A percentile compares a stretch with the other conserved stretches of the same genome.
These are phyloP conservation scores for Tuber brumale DNA, from an alignment of 495 filamentous ascomycete genomes.

Conservation along the genomic window DNA sequence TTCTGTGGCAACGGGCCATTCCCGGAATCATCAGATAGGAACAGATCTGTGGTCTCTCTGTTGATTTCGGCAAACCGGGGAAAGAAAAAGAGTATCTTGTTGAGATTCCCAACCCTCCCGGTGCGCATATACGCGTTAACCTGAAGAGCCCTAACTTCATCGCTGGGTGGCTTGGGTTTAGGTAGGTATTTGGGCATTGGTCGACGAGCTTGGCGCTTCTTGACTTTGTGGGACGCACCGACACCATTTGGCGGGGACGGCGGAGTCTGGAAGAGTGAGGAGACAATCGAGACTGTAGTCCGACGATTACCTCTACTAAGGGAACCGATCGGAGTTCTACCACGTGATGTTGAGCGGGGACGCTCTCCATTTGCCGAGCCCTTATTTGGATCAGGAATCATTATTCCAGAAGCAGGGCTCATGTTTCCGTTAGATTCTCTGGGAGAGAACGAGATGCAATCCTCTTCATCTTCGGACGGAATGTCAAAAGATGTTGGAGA, in stretches of 20 bases:
- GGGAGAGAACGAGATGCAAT: slow-evolving; percentile 32
- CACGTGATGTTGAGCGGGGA: slow-evolving; percentile 33
- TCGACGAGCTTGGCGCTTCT: slow-evolving; percentile 32
- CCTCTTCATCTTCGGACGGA: slow-evolving; percentile 29
- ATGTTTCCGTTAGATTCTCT: slow-evolving; percentile 28
- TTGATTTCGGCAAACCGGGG: slow-evolving; percentile 30
- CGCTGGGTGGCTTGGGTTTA: slow-evolving; percentile 25
- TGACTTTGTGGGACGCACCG: slow-evolving; percentile 33
- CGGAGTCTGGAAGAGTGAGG: slow-evolving; percentile 32
- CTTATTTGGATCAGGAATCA: slow-evolving; percentile 37
- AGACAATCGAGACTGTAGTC: slow-evolving; percentile 33
- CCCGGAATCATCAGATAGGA: slow-evolving; percentile 32
- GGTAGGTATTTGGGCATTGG: slow-evolving; percentile 29
- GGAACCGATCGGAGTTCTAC: slow-evolving; percentile 36
- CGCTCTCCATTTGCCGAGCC: slow-evolving; percentile 30
- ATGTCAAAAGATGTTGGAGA: slow-evolving; percentile 28
- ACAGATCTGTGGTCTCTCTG: slow-evolving; percentile 33
- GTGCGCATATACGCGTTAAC: slow-evolving; percentile 34
- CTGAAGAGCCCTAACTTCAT: slow-evolving; percentile 22
- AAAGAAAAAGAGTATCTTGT: slow-evolving; percentile 34
- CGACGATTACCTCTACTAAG: slow-evolving; percentile 26
- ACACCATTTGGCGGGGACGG: slow-evolving; percentile 33
- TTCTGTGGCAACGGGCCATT: slow-evolving; percentile 29
- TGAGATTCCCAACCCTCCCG: slow-evolving; percentile 33
- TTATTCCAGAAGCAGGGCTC: slow-evolving; percentile 30